These are phyloP conservation scores for Collybia nuda DNA, from an alignment of 768 basidiomycete genomes.

Conservation along the genomic window DNA sequence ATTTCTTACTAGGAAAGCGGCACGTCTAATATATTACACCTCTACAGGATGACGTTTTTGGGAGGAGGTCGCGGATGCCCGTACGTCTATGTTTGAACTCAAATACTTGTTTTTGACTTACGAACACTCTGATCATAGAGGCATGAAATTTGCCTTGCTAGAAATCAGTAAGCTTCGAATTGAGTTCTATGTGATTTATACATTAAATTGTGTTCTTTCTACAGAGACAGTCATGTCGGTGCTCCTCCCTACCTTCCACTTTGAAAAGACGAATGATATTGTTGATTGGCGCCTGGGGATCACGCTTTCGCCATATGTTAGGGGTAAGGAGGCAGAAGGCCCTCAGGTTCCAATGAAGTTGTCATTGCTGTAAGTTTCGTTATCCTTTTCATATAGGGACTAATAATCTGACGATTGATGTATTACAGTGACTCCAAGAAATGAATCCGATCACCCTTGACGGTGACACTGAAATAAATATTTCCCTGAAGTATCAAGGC, in stretches of 20 bases:
- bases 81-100: constrained; percentile 23
- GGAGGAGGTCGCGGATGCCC: constrained; percentile 46
- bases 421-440: too few species aligned
- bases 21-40: not conserved
- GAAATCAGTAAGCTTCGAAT: constrained; percentile 32
- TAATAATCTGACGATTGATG: too few species aligned
- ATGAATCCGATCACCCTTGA: too few species aligned
- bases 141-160: constrained; percentile 34
- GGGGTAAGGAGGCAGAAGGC: constrained; percentile 11
- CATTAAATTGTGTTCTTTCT: not conserved
- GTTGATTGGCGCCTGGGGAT: constrained; percentile 26
- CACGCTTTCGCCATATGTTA: constrained; percentile 19
- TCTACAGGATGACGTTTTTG: constrained; percentile 41
- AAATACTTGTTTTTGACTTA: constrained; percentile 8
- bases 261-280: constrained; percentile 14
- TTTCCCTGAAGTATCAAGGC: too few species aligned
- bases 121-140: constrained; percentile 19
- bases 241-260: constrained; percentile 19
- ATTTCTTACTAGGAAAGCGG: not conserved
- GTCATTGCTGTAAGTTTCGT: too few species aligned
- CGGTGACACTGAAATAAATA: too few species aligned
- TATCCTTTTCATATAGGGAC: too few species aligned
- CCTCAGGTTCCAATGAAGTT: not conserved
- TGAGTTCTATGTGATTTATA: not conserved
- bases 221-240: constrained; percentile 24